A percentile compares a stretch with the other conserved stretches of the same genome.
phyloP scores from a whole-genome alignment of 2,329 filamentous ascomycete genomes.

The Hypoxylon sp. region DNA sequence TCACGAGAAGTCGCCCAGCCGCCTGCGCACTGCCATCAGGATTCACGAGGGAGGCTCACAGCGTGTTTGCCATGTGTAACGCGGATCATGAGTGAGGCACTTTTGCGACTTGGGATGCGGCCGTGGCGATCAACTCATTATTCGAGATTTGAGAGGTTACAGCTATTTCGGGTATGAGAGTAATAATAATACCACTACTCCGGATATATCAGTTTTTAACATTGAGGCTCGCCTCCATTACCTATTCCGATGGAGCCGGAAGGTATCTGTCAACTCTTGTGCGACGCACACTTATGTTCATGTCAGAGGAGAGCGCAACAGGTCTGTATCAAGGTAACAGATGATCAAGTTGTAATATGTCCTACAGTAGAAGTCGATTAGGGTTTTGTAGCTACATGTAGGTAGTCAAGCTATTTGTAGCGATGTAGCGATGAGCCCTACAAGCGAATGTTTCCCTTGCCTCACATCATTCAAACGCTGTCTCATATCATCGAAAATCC shows the following conservation, averaged over 20 bases:
- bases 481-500: constrained; percentile 21
- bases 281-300: constrained; percentile 4
- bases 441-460: constrained; percentile 12
- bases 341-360: constrained; percentile 16
- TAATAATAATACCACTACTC: too few species aligned
- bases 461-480: constrained; percentile 21
- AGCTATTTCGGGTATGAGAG: too few species aligned
- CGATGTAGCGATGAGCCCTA: constrained; percentile 32
- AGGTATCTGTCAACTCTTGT: constrained; percentile 4
- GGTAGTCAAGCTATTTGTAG: constrained; percentile 10
- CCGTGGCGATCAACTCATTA: constrained; percentile 25
- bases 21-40: constrained; percentile 22
- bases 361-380: constrained; percentile 16
- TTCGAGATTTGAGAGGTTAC: constrained; percentile 24
- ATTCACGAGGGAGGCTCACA: constrained; percentile 25
- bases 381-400: neutral
- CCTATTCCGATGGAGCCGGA: constrained; percentile 15
- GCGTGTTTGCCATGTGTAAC: constrained; percentile 28
- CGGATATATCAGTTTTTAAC: constrained; percentile 13
- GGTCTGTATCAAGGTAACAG: constrained; percentile 2
- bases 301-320: too few species aligned
- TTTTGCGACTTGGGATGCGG: constrained; percentile 18
- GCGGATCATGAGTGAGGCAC: constrained; percentile 26
- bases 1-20: constrained; percentile 24
- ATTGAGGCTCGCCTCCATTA: constrained; percentile 7